A percentile compares a stretch with the other conserved stretches of the same genome.
phyloP scores from a whole-genome alignment of 139 green algal genomes.

The Nannochloris sp. region DNA sequence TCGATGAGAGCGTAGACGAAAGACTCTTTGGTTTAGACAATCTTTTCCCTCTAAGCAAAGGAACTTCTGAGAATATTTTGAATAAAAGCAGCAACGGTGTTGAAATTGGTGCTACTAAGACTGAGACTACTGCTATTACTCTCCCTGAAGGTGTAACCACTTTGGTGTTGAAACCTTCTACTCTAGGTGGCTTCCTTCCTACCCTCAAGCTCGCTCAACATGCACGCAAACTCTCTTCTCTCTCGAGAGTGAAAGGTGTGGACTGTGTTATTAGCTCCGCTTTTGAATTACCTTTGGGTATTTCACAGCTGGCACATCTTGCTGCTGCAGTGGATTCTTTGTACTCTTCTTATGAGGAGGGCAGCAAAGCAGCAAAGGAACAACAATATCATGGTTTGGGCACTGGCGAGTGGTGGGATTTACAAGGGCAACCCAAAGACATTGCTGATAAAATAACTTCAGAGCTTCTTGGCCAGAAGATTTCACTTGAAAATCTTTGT shows the following conservation, averaged over 20 bases:
- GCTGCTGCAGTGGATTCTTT: slow-evolving; percentile 42
- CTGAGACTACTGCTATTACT: neutral
- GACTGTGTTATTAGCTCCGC: slow-evolving; percentile 61
- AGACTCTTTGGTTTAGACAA: slow-evolving; percentile 20
- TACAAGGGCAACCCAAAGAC: too few species aligned
- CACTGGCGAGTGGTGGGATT: slow-evolving; percentile 1
- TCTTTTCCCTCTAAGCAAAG: too few species aligned
- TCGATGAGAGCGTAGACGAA: slow-evolving; percentile 86
- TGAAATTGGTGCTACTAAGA: neutral
- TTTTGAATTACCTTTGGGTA: slow-evolving; percentile 70
- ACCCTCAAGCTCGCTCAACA: slow-evolving; percentile 30
- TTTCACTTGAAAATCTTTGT: too few species aligned
- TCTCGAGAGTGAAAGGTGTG: too few species aligned
- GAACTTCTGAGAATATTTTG: too few species aligned
- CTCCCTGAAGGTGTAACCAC: slow-evolving; percentile 31
- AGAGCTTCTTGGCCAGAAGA: too few species aligned
- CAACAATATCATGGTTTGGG: neutral
- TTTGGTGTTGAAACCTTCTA: slow-evolving; percentile 72
- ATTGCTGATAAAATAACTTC: too few species aligned
- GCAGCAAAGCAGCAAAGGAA: too few species aligned
- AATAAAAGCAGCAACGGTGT: too few species aligned
- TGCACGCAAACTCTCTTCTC: too few species aligned
- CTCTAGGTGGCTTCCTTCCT: slow-evolving; percentile 62
- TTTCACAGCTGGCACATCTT: slow-evolving; percentile 50
- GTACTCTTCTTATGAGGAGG: too few species aligned